Evolutionary conservation across 495 filamentous ascomycete species (phyloP).

Genomic region (Clohesyomyces aquaticus): DNA sequence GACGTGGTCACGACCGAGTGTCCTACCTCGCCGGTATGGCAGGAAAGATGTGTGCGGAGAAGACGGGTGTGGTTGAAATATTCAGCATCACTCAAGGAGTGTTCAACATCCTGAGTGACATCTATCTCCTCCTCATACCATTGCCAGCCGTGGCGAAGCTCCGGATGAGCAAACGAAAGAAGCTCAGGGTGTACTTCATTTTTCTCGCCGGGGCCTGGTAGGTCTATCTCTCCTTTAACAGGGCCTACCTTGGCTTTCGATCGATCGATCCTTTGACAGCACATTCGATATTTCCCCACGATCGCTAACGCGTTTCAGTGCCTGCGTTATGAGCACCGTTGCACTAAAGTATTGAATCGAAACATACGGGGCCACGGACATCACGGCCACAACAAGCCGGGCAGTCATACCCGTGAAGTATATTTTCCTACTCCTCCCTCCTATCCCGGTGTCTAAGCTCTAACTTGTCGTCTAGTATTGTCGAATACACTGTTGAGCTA

Average conservation of each 20-base stretch:
- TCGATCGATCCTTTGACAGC: neutral
- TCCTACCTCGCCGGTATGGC: constrained; percentile 18
- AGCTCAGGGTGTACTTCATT: constrained; percentile 5
- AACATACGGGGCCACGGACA: no score
- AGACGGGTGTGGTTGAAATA: neutral
- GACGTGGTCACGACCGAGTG: constrained; percentile 7
- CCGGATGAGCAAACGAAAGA: neutral
- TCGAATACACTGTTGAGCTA: constrained; percentile 10
- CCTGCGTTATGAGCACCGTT: no score
- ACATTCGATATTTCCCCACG: neutral
- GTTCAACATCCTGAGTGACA: constrained; percentile 19
- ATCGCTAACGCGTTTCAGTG: no score
- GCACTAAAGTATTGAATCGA: no score
- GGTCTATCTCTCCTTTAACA: neutral
- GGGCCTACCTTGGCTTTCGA: neutral
- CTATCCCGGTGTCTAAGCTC: neutral
- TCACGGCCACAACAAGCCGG: no score
- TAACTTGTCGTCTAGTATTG: constrained; percentile 3
- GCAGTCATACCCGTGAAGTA: neutral
- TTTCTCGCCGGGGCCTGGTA: constrained; percentile 12
- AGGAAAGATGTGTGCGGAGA: neutral
- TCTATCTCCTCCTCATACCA: constrained; percentile 13
- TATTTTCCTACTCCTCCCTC: neutral
- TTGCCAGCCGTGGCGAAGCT: constrained; percentile 9
- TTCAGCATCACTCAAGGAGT: constrained; percentile 5